Evolutionary conservation across 2,329 filamentous ascomycete genomes (phyloP), one percentile per base, ranked within the genome.

Genomic region (Knufia fluminis): DNA sequence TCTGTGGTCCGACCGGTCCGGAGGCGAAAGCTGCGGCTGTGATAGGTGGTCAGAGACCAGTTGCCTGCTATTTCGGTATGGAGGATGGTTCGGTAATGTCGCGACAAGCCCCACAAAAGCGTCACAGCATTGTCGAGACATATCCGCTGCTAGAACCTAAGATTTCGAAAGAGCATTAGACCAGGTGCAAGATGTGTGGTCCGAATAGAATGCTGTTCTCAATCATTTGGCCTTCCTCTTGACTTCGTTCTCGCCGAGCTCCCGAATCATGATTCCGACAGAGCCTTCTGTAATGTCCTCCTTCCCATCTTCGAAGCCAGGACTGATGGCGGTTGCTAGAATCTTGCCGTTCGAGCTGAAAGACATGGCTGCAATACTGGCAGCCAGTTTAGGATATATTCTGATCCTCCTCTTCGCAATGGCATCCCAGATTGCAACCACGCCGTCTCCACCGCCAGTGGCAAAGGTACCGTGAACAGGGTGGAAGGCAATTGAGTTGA

Each of bases 11-110:
- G 60, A 90, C 91, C 52, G 91, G 91, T 0, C 71, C 79, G 14
- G 75, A 94, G 65, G 78, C 80, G 52, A 78, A 77, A 36, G 71
- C 76, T 48, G 72, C 76, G 51, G 75, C 80, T 56, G 68, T 74
- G 61, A 69, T 80, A 42, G 83, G 85, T 42, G 89, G 86, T 1
- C 88, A 96, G 71, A 94, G 91, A 70, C 92, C 92, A 0, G 77
- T 96, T 10, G 89, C 89, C 23, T 90, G 88, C 20, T 98, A 97
- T 71, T 98, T 97, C 68, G 92, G 92, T 31, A 86, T 92, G 80
- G 78, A 84, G 39, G 85, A 87, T 62, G 86, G 86, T 2, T 74
- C 72, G 9, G 82, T 86, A 12, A 70, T 82, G 60, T 71, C 83
- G 42, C 64, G 73, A 55, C 66, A 63, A 52, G 71, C 71, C 14